phyloP scores from a whole-genome alignment of 805 yeast species.

The Metschnikowia rubicola region DNA sequence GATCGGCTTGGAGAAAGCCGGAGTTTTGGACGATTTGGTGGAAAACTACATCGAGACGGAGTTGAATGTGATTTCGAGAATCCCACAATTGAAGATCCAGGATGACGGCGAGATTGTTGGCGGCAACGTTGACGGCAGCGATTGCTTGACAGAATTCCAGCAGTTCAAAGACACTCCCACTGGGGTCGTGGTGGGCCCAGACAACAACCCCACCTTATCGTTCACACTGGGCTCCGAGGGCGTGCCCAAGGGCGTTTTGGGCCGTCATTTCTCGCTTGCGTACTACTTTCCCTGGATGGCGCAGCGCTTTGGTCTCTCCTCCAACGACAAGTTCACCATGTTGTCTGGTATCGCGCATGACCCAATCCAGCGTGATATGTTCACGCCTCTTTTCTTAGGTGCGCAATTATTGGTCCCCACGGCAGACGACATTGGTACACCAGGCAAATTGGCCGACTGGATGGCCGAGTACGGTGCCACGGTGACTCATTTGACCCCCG shows the following conservation, averaged over 20 bases:
- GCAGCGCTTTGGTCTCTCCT: constrained; percentile 69
- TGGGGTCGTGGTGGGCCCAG: constrained; percentile 95
- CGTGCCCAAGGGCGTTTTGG: constrained; percentile 96
- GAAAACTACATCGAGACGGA: constrained; percentile 73
- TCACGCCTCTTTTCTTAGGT: constrained; percentile 94
- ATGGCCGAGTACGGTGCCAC: constrained; percentile 88
- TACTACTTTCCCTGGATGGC: constrained; percentile 99
- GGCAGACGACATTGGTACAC: constrained; percentile 96
- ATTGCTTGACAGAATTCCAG: constrained; percentile 48
- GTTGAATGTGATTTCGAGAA: constrained; percentile 64
- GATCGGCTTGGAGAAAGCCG: constrained; percentile 88
- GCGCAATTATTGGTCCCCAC: constrained; percentile 93
- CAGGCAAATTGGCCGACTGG: constrained; percentile 97
- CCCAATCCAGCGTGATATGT: constrained; percentile 98
- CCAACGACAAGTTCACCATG: constrained; percentile 91
- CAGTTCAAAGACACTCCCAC: constrained; percentile 56
- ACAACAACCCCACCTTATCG: constrained; percentile 91
- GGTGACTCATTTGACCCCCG: constrained; percentile 97
- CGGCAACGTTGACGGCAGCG: constrained; percentile 43
- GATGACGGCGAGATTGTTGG: constrained; percentile 74
- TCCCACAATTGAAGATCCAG: constrained; percentile 73
- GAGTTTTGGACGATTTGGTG: constrained; percentile 71
- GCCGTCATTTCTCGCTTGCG: constrained; percentile 94
- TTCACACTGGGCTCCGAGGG: constrained; percentile 99
- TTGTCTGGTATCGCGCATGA: constrained; percentile 98